Conservation (phyloP, 768 basidiomycete species). For the Kwoniella sp. region DNA sequence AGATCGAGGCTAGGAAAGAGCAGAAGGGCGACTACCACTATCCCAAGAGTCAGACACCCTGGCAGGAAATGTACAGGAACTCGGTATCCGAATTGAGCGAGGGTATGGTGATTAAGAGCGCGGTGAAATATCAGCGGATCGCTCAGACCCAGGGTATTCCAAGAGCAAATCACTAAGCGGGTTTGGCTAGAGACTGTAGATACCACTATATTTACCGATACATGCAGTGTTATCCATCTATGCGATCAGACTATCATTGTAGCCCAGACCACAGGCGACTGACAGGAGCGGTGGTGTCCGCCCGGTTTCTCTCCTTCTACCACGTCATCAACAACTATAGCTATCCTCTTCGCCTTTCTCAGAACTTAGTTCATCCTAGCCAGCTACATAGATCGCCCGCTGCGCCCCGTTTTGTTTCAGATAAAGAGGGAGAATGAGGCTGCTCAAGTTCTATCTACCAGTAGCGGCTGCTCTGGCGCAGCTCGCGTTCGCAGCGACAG, state of each 20-base stretch:
- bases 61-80: slow-evolving; percentile 55
- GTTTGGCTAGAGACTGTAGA: background rate
- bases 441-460: slow-evolving; percentile 5
- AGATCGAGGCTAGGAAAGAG: slow-evolving; percentile 47
- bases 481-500: slow-evolving; percentile 13
- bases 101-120: slow-evolving; percentile 53
- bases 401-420: background rate
- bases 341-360: no score
- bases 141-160: slow-evolving; percentile 47
- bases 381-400: background rate
- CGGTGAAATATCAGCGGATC: slow-evolving; percentile 52
- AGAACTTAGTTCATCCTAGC: background rate
- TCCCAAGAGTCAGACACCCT: slow-evolving; percentile 52
- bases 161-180: slow-evolving; percentile 44
- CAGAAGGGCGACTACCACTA: slow-evolving; percentile 40
- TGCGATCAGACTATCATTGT: no score
- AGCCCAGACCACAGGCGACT: no score
- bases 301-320: background rate
- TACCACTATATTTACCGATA: background rate
- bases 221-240: background rate
- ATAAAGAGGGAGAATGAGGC: background rate
- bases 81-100: slow-evolving; percentile 50
- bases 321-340: background rate
- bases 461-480: background rate
- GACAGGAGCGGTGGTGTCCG: background rate